Evolutionary conservation across 31 red algal genomes (phyloP).

Genomic region (Pterothamnion heteromorphum): DNA sequence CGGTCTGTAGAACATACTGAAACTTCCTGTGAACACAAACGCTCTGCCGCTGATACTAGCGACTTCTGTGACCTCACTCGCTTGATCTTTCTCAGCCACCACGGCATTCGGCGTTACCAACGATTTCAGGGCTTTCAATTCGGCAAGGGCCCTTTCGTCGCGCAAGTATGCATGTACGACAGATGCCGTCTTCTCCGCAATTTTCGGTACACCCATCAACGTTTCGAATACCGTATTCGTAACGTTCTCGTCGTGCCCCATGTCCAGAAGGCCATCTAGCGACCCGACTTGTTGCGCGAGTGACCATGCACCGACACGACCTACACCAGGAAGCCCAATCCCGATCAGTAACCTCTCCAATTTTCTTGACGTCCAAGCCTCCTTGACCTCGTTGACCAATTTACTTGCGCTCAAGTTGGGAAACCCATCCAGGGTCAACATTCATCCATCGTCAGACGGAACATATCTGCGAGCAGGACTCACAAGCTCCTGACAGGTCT

Average conservation of each 20-base stretch:
- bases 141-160: not conserved
- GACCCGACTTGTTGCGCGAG: slow-evolving; percentile 48
- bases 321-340: slow-evolving; percentile 64
- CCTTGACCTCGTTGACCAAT: slow-evolving; percentile 51
- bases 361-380: slow-evolving; percentile 14
- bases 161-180: slow-evolving; percentile 48
- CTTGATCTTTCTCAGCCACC: slow-evolving; percentile 47
- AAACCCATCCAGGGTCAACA: slow-evolving; percentile 54
- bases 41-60: slow-evolving; percentile 23
- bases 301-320: slow-evolving; percentile 49
- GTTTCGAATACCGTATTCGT: not conserved
- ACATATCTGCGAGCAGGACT: slow-evolving; percentile 54
- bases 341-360: slow-evolving; percentile 60
- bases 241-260: not conserved
- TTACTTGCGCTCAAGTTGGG: slow-evolving; percentile 48
- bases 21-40: slow-evolving; percentile 61
- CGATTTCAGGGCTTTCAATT: slow-evolving; percentile 47
- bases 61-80: not conserved
- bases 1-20: slow-evolving; percentile 25
- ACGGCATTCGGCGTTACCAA: not conserved
- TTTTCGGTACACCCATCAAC: slow-evolving; percentile 50
- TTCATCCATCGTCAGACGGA: slow-evolving; percentile 56
- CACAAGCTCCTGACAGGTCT: slow-evolving; percentile 56
- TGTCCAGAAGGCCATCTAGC: slow-evolving; percentile 29
- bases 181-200: slow-evolving; percentile 57